Conservation (phyloP, 1,284 basidiomycete genomes). For the Tetrapyrgos nigripes region DNA sequence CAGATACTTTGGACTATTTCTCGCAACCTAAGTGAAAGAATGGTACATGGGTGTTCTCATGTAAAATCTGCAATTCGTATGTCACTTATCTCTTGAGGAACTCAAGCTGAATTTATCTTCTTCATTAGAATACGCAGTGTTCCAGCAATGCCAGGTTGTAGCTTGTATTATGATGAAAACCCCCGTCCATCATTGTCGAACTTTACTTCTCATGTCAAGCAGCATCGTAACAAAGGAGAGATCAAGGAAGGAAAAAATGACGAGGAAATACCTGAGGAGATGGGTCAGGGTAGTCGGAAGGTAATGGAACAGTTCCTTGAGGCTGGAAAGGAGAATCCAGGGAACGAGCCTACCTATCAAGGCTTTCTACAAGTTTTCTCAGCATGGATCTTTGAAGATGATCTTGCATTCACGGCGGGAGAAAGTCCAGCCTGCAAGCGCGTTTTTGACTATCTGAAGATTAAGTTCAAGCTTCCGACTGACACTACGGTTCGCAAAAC, state of each 20-base stretch:
- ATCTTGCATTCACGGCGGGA: too few relatives aligned
- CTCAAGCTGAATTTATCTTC: too few relatives aligned
- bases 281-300: too few relatives aligned
- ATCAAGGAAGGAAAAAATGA: neutral
- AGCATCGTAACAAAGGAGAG: slow-evolving; percentile 1
- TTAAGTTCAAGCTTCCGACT: slow-evolving; percentile 27
- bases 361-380: slow-evolving; percentile 36
- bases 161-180: slow-evolving; percentile 27
- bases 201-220: slow-evolving; percentile 25
- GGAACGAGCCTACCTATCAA: slow-evolving; percentile 23
- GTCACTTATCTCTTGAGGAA: slow-evolving; percentile 1
- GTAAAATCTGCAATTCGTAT: slow-evolving; percentile 18
- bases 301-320: slow-evolving; percentile 21
- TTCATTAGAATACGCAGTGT: slow-evolving; percentile 14
- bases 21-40: slow-evolving; percentile 10
- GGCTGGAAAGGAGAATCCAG: slow-evolving; percentile 30
- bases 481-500: slow-evolving; percentile 37
- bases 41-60: slow-evolving; percentile 27
- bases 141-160: slow-evolving; percentile 13
- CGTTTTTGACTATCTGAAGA: slow-evolving; percentile 22
- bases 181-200: slow-evolving; percentile 29
- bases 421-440: slow-evolving; percentile 27
- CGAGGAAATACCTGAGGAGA: slow-evolving; percentile 3
- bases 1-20: slow-evolving; percentile 24
- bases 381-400: slow-evolving; percentile 38